Percentiles rank a stretch among this genome's conserved stretches.
These are phyloP conservation scores for Penicillium maclennaniae DNA, from an alignment of 495 filamentous ascomycete species.

Conservation along the genomic window DNA sequence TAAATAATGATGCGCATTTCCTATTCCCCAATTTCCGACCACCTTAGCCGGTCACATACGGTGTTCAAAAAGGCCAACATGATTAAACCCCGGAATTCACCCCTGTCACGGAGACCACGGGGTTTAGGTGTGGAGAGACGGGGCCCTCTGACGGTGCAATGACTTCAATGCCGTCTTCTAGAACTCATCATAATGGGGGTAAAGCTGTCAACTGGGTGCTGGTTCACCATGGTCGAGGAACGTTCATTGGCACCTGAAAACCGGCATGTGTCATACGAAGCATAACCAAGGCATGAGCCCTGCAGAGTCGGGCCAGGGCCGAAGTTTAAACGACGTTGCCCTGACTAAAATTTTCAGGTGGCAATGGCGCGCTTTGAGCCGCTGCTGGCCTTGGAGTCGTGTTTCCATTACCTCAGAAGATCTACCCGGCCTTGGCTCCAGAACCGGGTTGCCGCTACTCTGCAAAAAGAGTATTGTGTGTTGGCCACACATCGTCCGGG, in stretches of 20 bases:
- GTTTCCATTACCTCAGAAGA: background rate
- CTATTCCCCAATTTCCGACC: background rate
- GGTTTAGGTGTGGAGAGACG: background rate
- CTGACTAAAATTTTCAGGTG: slow-evolving; percentile 15
- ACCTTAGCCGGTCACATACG: background rate
- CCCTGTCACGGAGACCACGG: background rate
- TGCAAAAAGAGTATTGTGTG: background rate
- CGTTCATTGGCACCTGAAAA: slow-evolving; percentile 1
- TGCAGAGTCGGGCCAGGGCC: background rate
- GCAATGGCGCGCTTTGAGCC: slow-evolving; percentile 17
- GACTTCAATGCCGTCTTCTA: background rate
- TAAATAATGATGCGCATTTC: background rate
- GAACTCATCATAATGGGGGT: background rate
- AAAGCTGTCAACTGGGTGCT: background rate
- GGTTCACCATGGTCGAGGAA: too few relatives aligned
- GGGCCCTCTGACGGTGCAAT: background rate
- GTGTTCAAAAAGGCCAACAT: background rate
- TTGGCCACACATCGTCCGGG: background rate
- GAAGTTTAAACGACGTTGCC: slow-evolving; percentile 4
- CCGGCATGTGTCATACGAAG: background rate
- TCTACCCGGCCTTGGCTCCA: background rate
- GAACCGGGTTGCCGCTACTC: background rate
- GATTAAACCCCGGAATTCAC: background rate
- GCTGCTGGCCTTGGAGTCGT: slow-evolving; percentile 1
- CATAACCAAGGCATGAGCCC: background rate